These are phyloP conservation scores for Holtermanniella nyarrowii DNA, from an alignment of 768 basidiomycete genomes.

Conservation along the genomic window DNA sequence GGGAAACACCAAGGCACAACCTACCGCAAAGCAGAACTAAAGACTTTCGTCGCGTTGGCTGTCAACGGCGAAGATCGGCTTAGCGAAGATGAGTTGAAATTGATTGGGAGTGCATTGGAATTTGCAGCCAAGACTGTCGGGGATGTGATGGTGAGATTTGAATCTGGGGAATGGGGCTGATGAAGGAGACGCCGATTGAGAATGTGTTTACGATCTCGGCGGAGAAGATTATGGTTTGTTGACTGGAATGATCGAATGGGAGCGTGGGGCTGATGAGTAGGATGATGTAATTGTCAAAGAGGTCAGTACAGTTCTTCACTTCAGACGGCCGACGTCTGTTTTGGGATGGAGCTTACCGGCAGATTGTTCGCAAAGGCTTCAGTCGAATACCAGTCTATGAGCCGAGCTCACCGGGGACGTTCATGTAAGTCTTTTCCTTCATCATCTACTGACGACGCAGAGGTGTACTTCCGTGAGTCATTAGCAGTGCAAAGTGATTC, in stretches of 20 bases:
- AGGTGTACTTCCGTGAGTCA: background rate
- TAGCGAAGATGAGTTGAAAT: slow-evolving; percentile 26
- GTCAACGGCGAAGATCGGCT: slow-evolving; percentile 25
- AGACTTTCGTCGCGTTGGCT: slow-evolving; percentile 33
- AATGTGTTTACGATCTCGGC: slow-evolving; percentile 28
- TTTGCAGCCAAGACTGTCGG: slow-evolving; percentile 33
- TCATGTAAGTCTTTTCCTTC: slow-evolving; percentile 20
- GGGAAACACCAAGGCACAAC: slow-evolving; percentile 25
- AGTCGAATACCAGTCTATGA: slow-evolving; percentile 34
- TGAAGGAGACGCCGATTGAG: slow-evolving; percentile 22
- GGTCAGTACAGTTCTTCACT: slow-evolving; percentile 1
- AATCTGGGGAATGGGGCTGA: background rate
- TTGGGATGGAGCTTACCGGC: background rate
- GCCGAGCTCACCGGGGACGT: slow-evolving; percentile 21
- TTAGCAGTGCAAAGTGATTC: too few species aligned
- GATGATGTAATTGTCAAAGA: slow-evolving; percentile 19
- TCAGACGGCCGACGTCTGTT: background rate
- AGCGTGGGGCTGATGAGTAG: background rate
- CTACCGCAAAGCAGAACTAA: slow-evolving; percentile 37
- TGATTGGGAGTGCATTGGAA: slow-evolving; percentile 33
- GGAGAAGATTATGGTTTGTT: slow-evolving; percentile 31
- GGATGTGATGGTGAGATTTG: slow-evolving; percentile 29
- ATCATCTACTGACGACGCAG: background rate
- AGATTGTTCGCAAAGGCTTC: slow-evolving; percentile 32
- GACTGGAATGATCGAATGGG: background rate